Evolutionary conservation across 306 rosid genomes (phyloP).

Genomic region (Sechiopsis laciniata): DNA sequence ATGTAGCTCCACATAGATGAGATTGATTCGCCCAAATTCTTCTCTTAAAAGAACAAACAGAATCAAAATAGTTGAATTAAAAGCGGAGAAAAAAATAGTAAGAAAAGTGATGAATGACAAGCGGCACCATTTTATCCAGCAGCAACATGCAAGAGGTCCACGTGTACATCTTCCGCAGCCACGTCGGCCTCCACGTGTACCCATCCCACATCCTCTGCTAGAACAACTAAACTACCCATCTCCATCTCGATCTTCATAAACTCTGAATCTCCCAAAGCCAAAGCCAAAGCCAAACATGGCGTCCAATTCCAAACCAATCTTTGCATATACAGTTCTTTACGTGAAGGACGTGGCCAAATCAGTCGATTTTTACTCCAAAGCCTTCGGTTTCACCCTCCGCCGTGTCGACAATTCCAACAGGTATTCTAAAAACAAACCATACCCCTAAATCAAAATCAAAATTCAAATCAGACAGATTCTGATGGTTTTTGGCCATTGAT

Average conservation of each 20-base stretch:
- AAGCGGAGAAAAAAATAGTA: too few species aligned
- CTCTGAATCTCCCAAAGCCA: background rate
- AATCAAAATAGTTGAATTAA: too few species aligned
- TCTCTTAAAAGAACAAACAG: too few species aligned
- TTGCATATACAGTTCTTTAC: conserved; percentile 61
- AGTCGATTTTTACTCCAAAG: conserved; percentile 57
- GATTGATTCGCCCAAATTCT: too few species aligned
- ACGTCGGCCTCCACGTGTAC: background rate
- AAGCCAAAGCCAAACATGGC: conserved; percentile 30
- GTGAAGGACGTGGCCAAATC: conserved; percentile 63
- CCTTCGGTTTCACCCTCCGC: conserved; percentile 69
- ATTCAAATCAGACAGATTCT: too few species aligned
- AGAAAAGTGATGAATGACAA: background rate
- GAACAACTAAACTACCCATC: background rate
- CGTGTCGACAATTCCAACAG: conserved; percentile 66
- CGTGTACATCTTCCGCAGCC: conserved; percentile 15
- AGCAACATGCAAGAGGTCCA: conserved; percentile 29
- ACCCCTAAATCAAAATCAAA: too few species aligned
- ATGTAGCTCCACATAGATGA: too few species aligned
- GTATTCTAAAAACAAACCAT: background rate
- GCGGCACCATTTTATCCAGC: background rate
- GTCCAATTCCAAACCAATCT: conserved; percentile 42
- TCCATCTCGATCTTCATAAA: background rate
- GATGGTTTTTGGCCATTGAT: background rate
- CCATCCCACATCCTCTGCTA: background rate